These are phyloP conservation scores for Acaromyces ingoldii DNA, from an alignment of 1,284 basidiomycete species.

Conservation along the genomic window DNA sequence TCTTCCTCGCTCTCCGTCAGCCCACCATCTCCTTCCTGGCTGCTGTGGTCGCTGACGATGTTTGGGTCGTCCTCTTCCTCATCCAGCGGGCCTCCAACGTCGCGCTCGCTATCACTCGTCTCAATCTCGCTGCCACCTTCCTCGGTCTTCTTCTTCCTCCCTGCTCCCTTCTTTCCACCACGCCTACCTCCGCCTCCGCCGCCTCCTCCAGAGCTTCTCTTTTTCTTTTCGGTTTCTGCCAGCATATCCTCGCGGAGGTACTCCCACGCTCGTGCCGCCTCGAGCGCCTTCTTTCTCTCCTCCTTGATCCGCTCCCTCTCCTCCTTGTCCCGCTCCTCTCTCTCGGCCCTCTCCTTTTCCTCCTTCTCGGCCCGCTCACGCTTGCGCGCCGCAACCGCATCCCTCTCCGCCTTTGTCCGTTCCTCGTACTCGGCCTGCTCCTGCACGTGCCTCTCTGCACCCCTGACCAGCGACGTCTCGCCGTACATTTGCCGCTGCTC, in stretches of 20 bases:
- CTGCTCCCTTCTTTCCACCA: constrained; percentile 16
- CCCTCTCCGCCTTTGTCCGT: constrained; percentile 25
- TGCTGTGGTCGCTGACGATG: constrained; percentile 10
- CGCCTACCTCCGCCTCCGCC: constrained; percentile 18
- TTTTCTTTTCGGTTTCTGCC: constrained; percentile 29
- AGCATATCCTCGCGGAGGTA: constrained; percentile 30
- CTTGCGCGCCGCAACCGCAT: constrained; percentile 28
- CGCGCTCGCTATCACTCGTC: constrained; percentile 11
- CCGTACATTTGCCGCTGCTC: constrained; percentile 49
- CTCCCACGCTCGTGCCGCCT: constrained; percentile 42
- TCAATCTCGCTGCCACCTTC: constrained; percentile 30
- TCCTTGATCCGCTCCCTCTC: constrained; percentile 39
- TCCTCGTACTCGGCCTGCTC: constrained; percentile 36
- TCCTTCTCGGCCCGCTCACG: constrained; percentile 34
- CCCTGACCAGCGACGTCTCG: constrained; percentile 33
- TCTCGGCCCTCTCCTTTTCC: constrained; percentile 28
- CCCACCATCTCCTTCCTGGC: constrained; percentile 7
- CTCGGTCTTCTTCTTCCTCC: constrained; percentile 19
- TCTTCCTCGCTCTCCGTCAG: constrained; percentile 5
- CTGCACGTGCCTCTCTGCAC: constrained; percentile 22
- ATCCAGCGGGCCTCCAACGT: constrained; percentile 20
- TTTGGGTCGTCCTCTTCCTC: constrained; percentile 16
- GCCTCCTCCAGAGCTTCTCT: constrained; percentile 20
- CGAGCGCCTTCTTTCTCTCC: constrained; percentile 32
- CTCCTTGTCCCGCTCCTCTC: constrained; percentile 34